Percentiles rank a stretch among this genome's conserved stretches.
These are phyloP conservation scores for Coriolopsis trogii DNA, from an alignment of 1,284 basidiomycete genomes.

Conservation along the genomic window DNA sequence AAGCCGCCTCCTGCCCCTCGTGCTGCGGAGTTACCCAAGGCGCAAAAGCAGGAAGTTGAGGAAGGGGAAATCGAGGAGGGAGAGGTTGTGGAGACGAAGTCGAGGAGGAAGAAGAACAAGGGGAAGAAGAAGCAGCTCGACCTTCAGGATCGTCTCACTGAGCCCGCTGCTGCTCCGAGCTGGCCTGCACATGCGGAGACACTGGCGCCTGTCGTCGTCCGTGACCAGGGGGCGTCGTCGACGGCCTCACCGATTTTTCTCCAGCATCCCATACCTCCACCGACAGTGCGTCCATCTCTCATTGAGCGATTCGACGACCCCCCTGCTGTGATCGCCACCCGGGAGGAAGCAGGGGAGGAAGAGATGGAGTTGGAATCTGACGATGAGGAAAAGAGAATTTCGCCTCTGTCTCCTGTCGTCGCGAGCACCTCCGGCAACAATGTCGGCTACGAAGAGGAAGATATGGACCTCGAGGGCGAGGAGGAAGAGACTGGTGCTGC, in stretches of 20 bases:
- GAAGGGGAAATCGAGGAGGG: slow-evolving; percentile 34
- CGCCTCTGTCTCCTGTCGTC: background rate
- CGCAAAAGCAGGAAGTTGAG: slow-evolving; percentile 27
- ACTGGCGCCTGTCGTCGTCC: too few species aligned
- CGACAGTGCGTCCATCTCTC: background rate
- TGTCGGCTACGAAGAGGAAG: background rate
- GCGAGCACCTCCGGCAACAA: background rate
- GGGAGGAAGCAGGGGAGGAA: slow-evolving; percentile 11
- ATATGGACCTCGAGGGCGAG: background rate
- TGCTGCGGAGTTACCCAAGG: slow-evolving; percentile 2
- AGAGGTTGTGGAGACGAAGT: slow-evolving; percentile 15
- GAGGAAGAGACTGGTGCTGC: background rate
- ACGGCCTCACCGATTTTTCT: too few species aligned
- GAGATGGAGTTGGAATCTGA: slow-evolving; percentile 28
- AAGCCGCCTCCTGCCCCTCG: background rate
- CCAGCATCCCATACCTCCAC: background rate
- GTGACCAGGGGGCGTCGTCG: too few species aligned
- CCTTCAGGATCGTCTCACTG: slow-evolving; percentile 7
- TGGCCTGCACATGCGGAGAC: too few species aligned
- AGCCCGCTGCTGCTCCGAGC: background rate
- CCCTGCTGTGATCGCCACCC: background rate
- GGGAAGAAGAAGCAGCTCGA: slow-evolving; percentile 26
- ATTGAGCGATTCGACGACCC: slow-evolving; percentile 8
- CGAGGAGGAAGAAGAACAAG: slow-evolving; percentile 20
- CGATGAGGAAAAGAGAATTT: slow-evolving; percentile 2